Evolutionary conservation across 1,284 basidiomycete species (phyloP).

Genomic region (Abortiporus biennis): DNA sequence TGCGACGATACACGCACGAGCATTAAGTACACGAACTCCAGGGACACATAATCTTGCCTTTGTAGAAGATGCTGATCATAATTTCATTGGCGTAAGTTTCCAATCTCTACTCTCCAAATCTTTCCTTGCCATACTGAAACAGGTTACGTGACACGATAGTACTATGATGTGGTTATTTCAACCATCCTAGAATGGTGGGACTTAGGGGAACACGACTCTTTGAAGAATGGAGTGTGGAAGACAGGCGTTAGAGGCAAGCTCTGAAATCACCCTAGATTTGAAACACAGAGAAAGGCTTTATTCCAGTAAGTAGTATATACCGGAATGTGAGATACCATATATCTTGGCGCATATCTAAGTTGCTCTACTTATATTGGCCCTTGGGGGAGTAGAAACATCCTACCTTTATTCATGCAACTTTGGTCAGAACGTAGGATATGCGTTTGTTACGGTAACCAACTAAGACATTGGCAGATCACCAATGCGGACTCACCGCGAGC

Average conservation of each 20-base stretch:
- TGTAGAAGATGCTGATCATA: constrained; percentile 70
- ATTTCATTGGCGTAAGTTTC: constrained; percentile 48
- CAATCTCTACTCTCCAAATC: neutral
- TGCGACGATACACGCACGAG: constrained; percentile 59
- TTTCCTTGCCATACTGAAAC: neutral
- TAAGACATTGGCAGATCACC: too few relatives aligned
- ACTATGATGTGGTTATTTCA: constrained; percentile 55
- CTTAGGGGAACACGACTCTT: constrained; percentile 30
- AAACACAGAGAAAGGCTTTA: too few relatives aligned
- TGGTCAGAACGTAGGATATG: too few relatives aligned
- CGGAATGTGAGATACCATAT: too few relatives aligned
- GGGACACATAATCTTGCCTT: constrained; percentile 65
- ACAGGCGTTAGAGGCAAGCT: constrained; percentile 31
- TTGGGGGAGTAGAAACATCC: too few relatives aligned
- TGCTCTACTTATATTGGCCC: too few relatives aligned
- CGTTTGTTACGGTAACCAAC: too few relatives aligned
- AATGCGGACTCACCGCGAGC: too few relatives aligned
- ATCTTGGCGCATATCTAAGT: too few relatives aligned
- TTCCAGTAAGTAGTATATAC: too few relatives aligned
- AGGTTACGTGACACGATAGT: constrained; percentile 18
- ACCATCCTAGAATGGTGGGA: constrained; percentile 60
- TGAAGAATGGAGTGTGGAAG: constrained; percentile 54
- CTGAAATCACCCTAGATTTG: too few relatives aligned
- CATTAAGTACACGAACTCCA: constrained; percentile 45
- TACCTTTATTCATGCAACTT: too few relatives aligned